phyloP scores from a whole-genome alignment of 305 asterid genomes.

The Fraxinus albicans region DNA sequence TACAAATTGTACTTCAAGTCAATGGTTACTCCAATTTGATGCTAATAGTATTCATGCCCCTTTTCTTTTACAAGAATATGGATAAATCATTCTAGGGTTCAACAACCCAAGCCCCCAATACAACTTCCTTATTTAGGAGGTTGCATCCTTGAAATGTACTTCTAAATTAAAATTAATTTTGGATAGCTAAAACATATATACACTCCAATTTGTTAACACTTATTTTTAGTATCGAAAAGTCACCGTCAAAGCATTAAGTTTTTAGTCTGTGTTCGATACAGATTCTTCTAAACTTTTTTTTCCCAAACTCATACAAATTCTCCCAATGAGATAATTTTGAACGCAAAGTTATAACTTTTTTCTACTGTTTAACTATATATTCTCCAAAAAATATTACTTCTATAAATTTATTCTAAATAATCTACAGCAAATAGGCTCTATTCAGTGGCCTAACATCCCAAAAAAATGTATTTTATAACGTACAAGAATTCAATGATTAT shows the following conservation, averaged over 20 bases:
- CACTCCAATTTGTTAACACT: too few species aligned
- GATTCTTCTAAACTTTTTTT: too few species aligned
- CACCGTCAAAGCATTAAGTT: neutral
- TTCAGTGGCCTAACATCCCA: slow-evolving; percentile 3
- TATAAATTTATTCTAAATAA: too few species aligned
- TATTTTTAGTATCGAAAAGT: neutral
- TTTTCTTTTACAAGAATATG: neutral
- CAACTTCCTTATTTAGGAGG: neutral
- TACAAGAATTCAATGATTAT: slow-evolving; percentile 18
- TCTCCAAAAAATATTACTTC: too few species aligned
- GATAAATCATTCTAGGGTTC: neutral
- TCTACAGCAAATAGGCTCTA: too few species aligned
- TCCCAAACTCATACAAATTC: too few species aligned
- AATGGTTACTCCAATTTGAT: neutral
- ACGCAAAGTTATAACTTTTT: too few species aligned
- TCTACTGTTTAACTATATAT: too few species aligned
- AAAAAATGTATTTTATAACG: neutral
- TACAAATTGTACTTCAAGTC: neutral
- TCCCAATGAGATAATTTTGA: too few species aligned
- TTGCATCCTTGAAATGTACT: too few species aligned
- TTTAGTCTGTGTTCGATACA: neutral
- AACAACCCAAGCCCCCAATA: neutral
- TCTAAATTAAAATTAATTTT: too few species aligned
- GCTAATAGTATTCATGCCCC: neutral
- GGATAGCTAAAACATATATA: neutral